A percentile compares a stretch with the other conserved stretches of the same genome.
Evolutionary conservation across 768 basidiomycete genomes (phyloP).

Genomic region (Chalciporus pseudorubinellus): DNA sequence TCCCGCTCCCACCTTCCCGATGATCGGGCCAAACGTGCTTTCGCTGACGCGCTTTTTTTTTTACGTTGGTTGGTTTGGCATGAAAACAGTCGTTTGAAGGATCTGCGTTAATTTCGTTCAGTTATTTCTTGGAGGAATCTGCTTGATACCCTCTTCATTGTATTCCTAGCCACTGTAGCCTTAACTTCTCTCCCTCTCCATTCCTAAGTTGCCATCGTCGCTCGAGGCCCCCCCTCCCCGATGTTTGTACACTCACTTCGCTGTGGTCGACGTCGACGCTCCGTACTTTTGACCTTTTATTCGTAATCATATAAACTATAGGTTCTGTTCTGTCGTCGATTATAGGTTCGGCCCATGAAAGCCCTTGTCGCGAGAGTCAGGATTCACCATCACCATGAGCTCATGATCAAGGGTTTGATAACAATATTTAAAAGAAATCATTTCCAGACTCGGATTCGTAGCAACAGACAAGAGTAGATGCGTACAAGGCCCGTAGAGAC

Average conservation of each 20-base stretch:
- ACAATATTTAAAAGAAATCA: not conserved
- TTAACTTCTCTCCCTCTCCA: slow-evolving; percentile 20
- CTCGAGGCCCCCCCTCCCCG: not conserved
- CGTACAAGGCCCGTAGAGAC: slow-evolving; percentile 1
- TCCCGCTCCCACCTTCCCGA: no score
- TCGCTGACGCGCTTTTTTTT: no score
- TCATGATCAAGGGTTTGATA: not conserved
- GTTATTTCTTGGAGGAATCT: slow-evolving; percentile 10
- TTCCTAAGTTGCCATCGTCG: not conserved
- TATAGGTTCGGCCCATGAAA: not conserved
- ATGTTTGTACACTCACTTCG: not conserved
- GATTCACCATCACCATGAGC: not conserved
- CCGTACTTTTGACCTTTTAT: not conserved
- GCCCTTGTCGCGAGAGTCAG: not conserved
- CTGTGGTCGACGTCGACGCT: not conserved
- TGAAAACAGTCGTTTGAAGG: slow-evolving; percentile 36
- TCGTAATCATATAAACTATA: not conserved
- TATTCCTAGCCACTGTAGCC: slow-evolving; percentile 42
- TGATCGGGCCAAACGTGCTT: no score
- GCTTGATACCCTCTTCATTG: slow-evolving; percentile 25
- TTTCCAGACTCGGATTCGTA: not conserved
- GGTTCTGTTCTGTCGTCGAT: not conserved
- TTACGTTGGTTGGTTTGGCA: no score
- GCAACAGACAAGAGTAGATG: slow-evolving; percentile 1
- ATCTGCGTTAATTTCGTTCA: not conserved